phyloP scores from a whole-genome alignment of 257 asterid genomes.

The Gynochthodes officinalis region DNA sequence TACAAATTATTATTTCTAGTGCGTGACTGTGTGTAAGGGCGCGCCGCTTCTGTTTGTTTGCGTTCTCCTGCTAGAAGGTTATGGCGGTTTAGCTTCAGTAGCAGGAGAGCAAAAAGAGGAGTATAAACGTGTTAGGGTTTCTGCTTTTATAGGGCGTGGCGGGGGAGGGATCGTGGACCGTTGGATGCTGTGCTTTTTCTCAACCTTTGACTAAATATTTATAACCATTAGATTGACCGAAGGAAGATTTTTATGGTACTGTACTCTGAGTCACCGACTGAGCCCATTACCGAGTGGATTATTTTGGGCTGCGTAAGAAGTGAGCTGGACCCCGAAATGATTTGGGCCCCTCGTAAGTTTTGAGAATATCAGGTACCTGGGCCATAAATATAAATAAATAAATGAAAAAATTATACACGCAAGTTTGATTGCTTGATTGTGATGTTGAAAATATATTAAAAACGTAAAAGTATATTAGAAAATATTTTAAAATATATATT shows the following conservation, averaged over 20 bases:
- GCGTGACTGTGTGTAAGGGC: not conserved
- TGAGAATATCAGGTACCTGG: no score
- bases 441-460: no score
- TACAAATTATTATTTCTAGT: no score
- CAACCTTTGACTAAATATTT: not conserved
- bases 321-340: not conserved
- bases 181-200: constrained; percentile 24
- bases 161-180: constrained; percentile 24
- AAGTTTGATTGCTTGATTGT: no score
- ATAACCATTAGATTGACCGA: not conserved
- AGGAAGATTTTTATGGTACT: not conserved
- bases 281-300: no score
- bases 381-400: no score
- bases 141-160: constrained; percentile 30
- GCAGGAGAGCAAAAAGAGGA: constrained; percentile 39
- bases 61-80: constrained; percentile 35
- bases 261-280: no score
- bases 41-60: not conserved
- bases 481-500: no score
- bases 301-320: not conserved
- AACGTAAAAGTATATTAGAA: no score
- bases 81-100: constrained; percentile 28
- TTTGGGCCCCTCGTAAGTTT: no score
- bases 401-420: no score
- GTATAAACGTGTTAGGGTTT: constrained; percentile 38